Conservation (phyloP, 1,139 yeast genomes). For the Yamadazyma oceani region DNA sequence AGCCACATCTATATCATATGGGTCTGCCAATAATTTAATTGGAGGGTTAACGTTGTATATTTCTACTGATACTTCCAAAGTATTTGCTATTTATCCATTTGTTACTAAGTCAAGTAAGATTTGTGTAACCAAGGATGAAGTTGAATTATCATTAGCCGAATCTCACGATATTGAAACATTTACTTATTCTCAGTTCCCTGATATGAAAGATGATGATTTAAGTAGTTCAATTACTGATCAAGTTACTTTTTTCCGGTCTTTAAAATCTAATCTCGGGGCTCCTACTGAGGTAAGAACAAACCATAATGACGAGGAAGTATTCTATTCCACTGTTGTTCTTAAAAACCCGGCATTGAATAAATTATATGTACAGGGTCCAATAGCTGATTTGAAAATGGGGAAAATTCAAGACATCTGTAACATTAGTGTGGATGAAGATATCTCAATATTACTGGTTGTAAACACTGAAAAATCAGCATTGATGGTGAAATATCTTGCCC, state of each 20-base stretch:
- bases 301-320: neutral
- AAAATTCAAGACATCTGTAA: constrained; percentile 20
- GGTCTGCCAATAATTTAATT: constrained; percentile 27
- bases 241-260: constrained; percentile 5
- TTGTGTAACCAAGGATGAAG: constrained; percentile 21
- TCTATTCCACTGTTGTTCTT: neutral
- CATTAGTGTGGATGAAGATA: constrained; percentile 16
- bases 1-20: constrained; percentile 37
- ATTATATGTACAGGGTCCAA: constrained; percentile 13
- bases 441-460: constrained; percentile 23
- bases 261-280: neutral
- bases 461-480: constrained; percentile 14
- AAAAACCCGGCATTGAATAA: too few relatives aligned
- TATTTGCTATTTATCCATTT: constrained; percentile 39
- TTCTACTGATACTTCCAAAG: constrained; percentile 22
- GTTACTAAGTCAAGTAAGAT: constrained; percentile 12
- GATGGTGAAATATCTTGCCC: constrained; percentile 25
- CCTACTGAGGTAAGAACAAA: constrained; percentile 5
- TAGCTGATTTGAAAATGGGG: constrained; percentile 13
- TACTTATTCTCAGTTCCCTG: constrained; percentile 20
- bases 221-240: constrained; percentile 1
- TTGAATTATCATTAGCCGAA: constrained; percentile 28
- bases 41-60: constrained; percentile 41
- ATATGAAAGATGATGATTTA: neutral
- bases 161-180: constrained; percentile 19